Conservation (phyloP, 169 alveolate genomes). For the Theileria sp. region DNA sequence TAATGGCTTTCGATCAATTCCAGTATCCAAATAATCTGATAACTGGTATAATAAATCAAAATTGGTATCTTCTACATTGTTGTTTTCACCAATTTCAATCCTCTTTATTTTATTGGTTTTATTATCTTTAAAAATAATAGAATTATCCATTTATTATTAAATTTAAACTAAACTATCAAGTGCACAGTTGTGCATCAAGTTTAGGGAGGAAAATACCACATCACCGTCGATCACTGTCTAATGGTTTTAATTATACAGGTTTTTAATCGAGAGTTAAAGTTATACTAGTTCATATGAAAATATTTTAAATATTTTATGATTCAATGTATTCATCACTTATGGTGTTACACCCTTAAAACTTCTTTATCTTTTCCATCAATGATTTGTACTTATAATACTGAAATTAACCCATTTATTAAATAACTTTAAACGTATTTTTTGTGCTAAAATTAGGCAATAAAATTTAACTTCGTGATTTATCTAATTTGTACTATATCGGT, state of each 20-base stretch:
- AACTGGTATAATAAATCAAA: slow-evolving; percentile 68
- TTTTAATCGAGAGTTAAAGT: not conserved
- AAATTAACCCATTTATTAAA: not conserved
- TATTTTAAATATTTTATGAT: not conserved
- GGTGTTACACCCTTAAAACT: not conserved
- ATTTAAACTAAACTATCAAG: not conserved
- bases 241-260: not conserved
- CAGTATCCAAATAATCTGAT: slow-evolving; percentile 68
- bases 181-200: not conserved
- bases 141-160: not conserved
- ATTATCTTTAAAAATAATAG: not conserved
- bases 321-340: not conserved
- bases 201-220: not conserved
- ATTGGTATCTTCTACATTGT: slow-evolving; percentile 65
- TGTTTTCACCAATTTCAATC: slow-evolving; percentile 15
- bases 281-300: not conserved
- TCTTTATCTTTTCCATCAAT: not conserved
- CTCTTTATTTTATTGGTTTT: not conserved
- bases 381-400: not conserved
- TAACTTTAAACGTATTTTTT: no score
- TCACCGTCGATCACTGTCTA: not conserved
- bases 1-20: slow-evolving; percentile 65
- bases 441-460: not conserved
- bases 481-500: not conserved
- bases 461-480: not conserved